A percentile compares a stretch with the other conserved stretches of the same genome.
Conservation (phyloP, 1,139 yeast species). For the Protomyces inouyei region DNA sequence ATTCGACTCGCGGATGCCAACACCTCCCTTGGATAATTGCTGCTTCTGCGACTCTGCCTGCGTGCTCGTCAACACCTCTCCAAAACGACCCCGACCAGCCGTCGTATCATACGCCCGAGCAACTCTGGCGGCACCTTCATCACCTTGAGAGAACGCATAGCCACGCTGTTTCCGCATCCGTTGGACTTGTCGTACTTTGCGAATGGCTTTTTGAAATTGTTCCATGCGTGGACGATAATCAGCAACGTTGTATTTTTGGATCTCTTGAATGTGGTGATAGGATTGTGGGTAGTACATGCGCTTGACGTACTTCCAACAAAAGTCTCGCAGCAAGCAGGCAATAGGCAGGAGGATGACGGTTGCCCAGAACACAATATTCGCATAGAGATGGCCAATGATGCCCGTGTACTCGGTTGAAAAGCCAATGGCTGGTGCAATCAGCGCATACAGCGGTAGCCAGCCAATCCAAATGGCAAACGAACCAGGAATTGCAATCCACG, state of each 20-base stretch:
- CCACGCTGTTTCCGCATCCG: conserved; percentile 98
- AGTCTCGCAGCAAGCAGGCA: conserved; percentile 77
- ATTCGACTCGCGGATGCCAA: not conserved
- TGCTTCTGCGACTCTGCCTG: not conserved
- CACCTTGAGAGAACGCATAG: conserved; percentile 95
- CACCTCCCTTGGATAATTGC: not conserved
- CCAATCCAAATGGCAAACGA: conserved; percentile 78
- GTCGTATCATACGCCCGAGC: conserved; percentile 95
- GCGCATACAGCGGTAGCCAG: conserved; percentile 82
- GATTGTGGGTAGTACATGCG: conserved; percentile 87
- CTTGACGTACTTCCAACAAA: conserved; percentile 89
- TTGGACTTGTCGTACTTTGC: conserved; percentile 96
- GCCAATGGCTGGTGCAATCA: conserved; percentile 73
- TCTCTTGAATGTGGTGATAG: conserved; percentile 93
- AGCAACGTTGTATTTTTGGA: conserved; percentile 89
- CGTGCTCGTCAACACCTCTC: conserved; percentile 41
- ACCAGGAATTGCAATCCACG: conserved; percentile 89
- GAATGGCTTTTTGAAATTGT: conserved; percentile 92
- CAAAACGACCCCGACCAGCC: conserved; percentile 50
- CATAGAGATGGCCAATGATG: conserved; percentile 67
- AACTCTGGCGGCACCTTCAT: conserved; percentile 86
- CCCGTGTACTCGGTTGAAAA: conserved; percentile 86
- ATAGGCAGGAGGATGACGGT: conserved; percentile 68
- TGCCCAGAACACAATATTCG: conserved; percentile 80
- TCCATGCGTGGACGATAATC: conserved; percentile 94